Evolutionary conservation across 1,284 basidiomycete species (phyloP).

Genomic region (Ustilago xerochloae): DNA sequence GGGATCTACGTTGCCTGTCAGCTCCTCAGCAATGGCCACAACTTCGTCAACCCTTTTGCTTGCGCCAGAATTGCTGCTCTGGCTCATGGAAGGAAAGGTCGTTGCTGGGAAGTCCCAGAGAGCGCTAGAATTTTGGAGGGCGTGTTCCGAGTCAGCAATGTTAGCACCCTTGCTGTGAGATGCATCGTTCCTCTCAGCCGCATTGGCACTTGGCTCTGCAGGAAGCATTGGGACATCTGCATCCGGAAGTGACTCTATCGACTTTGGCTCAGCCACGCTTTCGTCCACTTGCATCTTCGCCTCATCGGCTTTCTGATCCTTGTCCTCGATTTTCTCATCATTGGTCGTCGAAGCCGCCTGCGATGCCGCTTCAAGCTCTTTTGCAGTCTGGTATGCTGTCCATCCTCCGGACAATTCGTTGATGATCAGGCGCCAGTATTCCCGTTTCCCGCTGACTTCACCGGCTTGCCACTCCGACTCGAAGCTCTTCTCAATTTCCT

Average conservation of each 20-base stretch:
- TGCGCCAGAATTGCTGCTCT: neutral
- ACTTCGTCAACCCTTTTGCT: neutral
- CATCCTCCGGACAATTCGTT: constrained; percentile 28
- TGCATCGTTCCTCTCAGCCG: too few relatives aligned
- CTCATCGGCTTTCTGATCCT: neutral
- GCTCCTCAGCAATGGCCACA: neutral
- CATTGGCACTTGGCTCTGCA: neutral
- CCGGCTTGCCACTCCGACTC: constrained; percentile 36
- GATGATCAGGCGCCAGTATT: constrained; percentile 23
- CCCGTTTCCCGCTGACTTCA: constrained; percentile 34
- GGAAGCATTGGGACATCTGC: constrained; percentile 2
- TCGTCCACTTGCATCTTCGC: neutral
- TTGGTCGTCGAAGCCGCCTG: too few relatives aligned
- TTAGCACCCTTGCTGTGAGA: too few relatives aligned
- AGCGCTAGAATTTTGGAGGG: too few relatives aligned
- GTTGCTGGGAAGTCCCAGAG: too few relatives aligned
- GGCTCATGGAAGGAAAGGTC: neutral
- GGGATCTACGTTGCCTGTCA: neutral
- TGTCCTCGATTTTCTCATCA: constrained; percentile 9
- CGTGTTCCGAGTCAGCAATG: too few relatives aligned
- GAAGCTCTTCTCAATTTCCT: constrained; percentile 1
- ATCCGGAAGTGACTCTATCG: neutral
- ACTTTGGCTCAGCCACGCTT: neutral
- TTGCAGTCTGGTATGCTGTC: constrained; percentile 6
- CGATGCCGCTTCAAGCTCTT: neutral